phyloP scores from a whole-genome alignment of 73 alveolate genomes.

The Paramecium sexaurelia region DNA sequence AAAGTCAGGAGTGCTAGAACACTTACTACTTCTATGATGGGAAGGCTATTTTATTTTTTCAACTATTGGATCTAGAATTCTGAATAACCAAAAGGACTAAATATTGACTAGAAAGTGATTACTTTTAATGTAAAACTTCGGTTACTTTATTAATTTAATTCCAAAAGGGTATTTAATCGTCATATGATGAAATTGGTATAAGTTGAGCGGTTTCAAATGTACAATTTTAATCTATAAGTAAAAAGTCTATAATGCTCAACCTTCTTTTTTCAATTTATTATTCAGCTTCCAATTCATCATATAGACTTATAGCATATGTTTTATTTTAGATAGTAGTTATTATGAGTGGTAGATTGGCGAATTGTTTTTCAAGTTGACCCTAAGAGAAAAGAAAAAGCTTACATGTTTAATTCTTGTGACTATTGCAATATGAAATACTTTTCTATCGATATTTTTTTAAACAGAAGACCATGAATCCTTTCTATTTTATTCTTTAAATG shows the following conservation, averaged over 20 bases:
- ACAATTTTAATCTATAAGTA: not conserved
- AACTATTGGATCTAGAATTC: not conserved
- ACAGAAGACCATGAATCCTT: constrained; percentile 53
- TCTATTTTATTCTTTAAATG: constrained; percentile 22
- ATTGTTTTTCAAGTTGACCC: not conserved
- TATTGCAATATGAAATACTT: constrained; percentile 27
- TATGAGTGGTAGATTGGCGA: not conserved
- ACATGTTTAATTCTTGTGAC: not conserved
- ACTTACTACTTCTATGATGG: not conserved
- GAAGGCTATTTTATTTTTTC: not conserved
- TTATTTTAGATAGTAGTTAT: not conserved
- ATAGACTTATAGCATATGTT: constrained; percentile 20
- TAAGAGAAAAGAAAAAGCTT: not conserved
- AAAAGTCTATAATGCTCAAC: not conserved
- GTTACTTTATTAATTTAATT: not conserved
- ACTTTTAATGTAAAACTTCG: not conserved
- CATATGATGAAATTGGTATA: not conserved
- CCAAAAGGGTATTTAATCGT: not conserved
- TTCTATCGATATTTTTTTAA: constrained; percentile 12
- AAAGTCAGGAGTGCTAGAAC: not conserved
- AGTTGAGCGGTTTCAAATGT: not conserved
- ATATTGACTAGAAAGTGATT: not conserved
- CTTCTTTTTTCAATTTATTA: not conserved
- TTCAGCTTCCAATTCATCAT: constrained; percentile 1
- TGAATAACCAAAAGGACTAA: constrained; percentile 46